Evolutionary conservation across 306 rosid species (phyloP).

Genomic region (Lathyrus sativus): DNA sequence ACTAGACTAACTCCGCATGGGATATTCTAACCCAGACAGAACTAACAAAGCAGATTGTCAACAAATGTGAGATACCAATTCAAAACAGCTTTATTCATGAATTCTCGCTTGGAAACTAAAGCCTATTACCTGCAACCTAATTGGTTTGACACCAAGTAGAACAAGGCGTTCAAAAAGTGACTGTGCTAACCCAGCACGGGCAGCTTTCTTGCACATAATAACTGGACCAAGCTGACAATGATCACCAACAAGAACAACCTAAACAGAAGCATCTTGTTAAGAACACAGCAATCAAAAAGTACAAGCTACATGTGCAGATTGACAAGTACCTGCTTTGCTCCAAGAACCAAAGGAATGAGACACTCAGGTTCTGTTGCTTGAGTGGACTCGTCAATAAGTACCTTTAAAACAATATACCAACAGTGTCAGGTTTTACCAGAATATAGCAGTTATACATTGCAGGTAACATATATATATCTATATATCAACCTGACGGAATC

Average conservation of each 20-base stretch:
- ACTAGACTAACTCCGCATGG: conserved; percentile 12
- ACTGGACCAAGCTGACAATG: conserved; percentile 99
- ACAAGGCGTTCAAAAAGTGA: conserved; percentile 99
- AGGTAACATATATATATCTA: conserved; percentile 33
- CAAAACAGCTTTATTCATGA: conserved; percentile 7
- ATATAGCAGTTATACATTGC: conserved; percentile 1
- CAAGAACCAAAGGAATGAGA: conserved; percentile 97
- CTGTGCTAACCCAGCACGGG: conserved; percentile 98
- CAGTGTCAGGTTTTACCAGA: conserved; percentile 37
- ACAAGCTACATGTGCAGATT: neutral
- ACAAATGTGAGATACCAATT: conserved; percentile 8
- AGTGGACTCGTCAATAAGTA: conserved; percentile 99
- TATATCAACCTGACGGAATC: conserved; percentile 93
- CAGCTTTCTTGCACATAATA: conserved; percentile 99
- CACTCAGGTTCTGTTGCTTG: conserved; percentile 99
- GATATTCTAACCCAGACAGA: conserved; percentile 6
- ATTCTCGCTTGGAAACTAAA: conserved; percentile 13
- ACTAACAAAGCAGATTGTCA: conserved; percentile 1
- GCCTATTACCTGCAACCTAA: conserved; percentile 86
- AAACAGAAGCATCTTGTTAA: conserved; percentile 38
- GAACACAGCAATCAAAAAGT: conserved; percentile 19
- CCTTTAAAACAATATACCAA: conserved; percentile 49
- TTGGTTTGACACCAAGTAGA: conserved; percentile 94
- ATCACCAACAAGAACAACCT: conserved; percentile 98
- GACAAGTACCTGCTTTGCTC: conserved; percentile 88